These are phyloP conservation scores for Aspergillus conjunctus DNA, from an alignment of 495 filamentous ascomycete species.

Conservation along the genomic window DNA sequence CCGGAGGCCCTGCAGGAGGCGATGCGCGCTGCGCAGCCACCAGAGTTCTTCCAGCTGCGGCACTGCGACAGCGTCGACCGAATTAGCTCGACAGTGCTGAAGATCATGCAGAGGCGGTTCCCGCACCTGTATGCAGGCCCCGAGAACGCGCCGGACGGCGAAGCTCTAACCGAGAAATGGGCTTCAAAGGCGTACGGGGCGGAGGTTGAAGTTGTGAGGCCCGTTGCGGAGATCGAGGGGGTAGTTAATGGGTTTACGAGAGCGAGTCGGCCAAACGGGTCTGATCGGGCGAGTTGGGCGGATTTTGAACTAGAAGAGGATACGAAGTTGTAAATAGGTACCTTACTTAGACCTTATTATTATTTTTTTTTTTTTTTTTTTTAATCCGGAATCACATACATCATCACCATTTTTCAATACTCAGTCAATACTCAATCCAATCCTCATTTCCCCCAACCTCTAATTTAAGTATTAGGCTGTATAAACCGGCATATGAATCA, in stretches of 20 bases:
- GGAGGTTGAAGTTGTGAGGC: constrained; percentile 45
- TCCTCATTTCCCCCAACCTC: no score
- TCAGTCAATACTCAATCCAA: no score
- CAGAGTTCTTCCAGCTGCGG: constrained; percentile 64
- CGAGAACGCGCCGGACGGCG: constrained; percentile 20
- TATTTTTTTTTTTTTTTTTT: no score
- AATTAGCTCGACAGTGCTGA: constrained; percentile 65
- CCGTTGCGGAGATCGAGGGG: constrained; percentile 40
- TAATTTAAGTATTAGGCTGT: no score
- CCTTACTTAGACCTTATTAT: no score
- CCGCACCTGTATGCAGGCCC: constrained; percentile 39
- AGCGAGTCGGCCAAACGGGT: constrained; percentile 47
- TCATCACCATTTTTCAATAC: no score
- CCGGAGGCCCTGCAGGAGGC: constrained; percentile 56
- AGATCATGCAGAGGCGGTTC: constrained; percentile 56
- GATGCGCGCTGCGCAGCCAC: constrained; percentile 54
- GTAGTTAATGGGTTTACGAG: constrained; percentile 45
- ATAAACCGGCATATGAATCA: background rate
- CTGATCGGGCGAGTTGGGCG: constrained; percentile 40
- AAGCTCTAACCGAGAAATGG: constrained; percentile 44
- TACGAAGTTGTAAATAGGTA: constrained; percentile 8
- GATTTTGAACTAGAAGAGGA: constrained; percentile 36
- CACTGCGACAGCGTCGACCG: constrained; percentile 75
- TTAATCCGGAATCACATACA: no score
- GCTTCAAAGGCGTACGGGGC: constrained; percentile 41